Evolutionary conservation across 495 filamentous ascomycete species (phyloP).

Genomic region (Aspergillus sclerotiicarbonarius): DNA sequence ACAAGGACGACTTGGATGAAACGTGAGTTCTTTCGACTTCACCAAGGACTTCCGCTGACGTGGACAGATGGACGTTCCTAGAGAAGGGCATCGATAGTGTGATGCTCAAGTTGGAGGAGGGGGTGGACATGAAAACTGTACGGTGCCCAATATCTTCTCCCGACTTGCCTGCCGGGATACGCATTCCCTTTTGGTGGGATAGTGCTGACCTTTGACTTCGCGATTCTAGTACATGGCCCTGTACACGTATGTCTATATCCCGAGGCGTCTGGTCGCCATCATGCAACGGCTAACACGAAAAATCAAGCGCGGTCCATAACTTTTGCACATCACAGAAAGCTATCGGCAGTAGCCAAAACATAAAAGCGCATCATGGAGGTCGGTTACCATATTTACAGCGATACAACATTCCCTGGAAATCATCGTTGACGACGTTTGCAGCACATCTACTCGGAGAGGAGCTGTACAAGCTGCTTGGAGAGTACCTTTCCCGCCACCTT

Average conservation of each 20-base stretch:
- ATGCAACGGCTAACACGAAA: constrained; percentile 19
- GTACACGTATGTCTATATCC: constrained; percentile 68
- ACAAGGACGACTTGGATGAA: constrained; percentile 77
- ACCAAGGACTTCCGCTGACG: constrained; percentile 13
- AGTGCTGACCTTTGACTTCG: constrained; percentile 10
- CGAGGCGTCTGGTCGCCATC: constrained; percentile 5
- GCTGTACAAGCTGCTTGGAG: constrained; percentile 84
- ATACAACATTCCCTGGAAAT: not conserved
- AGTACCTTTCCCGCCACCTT: constrained; percentile 79
- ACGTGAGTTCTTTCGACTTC: constrained; percentile 58
- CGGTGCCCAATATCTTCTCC: constrained; percentile 27
- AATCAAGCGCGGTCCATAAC: constrained; percentile 83
- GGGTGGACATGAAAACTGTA: constrained; percentile 88
- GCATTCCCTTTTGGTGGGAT: not conserved
- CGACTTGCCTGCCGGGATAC: not conserved
- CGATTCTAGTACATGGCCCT: constrained; percentile 83
- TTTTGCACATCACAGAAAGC: constrained; percentile 99
- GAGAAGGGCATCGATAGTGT: constrained; percentile 85
- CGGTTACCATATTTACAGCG: constrained; percentile 24
- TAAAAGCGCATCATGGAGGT: constrained; percentile 77
- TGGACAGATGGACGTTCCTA: constrained; percentile 77
- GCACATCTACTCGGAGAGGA: constrained; percentile 96
- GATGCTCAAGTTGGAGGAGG: constrained; percentile 86
- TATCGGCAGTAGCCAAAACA: constrained; percentile 51
- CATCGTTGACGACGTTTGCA: constrained; percentile 30